These are phyloP conservation scores for Plectosphaerella cucumerina DNA, from an alignment of 2,329 filamentous ascomycete species.

Conservation along the genomic window DNA sequence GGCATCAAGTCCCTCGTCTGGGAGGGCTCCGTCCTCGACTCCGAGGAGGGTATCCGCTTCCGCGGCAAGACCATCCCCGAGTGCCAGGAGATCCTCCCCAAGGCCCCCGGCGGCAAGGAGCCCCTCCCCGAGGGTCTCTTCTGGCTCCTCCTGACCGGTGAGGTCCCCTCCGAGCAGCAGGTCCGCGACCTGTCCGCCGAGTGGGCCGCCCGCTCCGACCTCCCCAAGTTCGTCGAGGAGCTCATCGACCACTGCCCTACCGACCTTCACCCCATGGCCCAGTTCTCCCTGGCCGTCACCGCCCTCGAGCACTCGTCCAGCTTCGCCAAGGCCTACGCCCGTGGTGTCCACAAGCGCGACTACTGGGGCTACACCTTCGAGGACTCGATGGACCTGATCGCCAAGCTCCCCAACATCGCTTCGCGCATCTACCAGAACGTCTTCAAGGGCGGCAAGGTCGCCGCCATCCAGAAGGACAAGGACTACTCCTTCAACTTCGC, in stretches of 20 bases:
- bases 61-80: slow-evolving; percentile 98
- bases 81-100: slow-evolving; percentile 95
- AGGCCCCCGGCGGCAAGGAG: slow-evolving; percentile 94
- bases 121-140: slow-evolving; percentile 98
- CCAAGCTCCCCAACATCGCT: slow-evolving; percentile 97
- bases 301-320: slow-evolving; percentile 97
- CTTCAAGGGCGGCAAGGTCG: slow-evolving; percentile 99
- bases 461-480: slow-evolving; percentile 94
- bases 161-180: slow-evolving; percentile 97
- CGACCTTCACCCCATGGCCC: slow-evolving; percentile 99
- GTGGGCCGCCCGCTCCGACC: slow-evolving; percentile 94
- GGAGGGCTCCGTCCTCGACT: slow-evolving; percentile 97
- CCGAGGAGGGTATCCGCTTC: slow-evolving; percentile 99
- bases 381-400: slow-evolving; percentile 99
- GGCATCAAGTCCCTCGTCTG: slow-evolving; percentile 98
- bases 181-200: slow-evolving; percentile 97
- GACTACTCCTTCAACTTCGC: slow-evolving; percentile 99
- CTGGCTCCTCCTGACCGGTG: slow-evolving; percentile 98
- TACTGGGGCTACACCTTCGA: slow-evolving; percentile 99
- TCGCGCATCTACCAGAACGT: slow-evolving; percentile 99
- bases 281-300: slow-evolving; percentile 96
- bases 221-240: slow-evolving; percentile 98
- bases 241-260: slow-evolving; percentile 99
- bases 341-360: slow-evolving; percentile 98
- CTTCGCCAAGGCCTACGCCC: slow-evolving; percentile 97